These are phyloP conservation scores for Pulchroboletus neoregius DNA, from an alignment of 1,284 basidiomycete genomes.

Conservation along the genomic window DNA sequence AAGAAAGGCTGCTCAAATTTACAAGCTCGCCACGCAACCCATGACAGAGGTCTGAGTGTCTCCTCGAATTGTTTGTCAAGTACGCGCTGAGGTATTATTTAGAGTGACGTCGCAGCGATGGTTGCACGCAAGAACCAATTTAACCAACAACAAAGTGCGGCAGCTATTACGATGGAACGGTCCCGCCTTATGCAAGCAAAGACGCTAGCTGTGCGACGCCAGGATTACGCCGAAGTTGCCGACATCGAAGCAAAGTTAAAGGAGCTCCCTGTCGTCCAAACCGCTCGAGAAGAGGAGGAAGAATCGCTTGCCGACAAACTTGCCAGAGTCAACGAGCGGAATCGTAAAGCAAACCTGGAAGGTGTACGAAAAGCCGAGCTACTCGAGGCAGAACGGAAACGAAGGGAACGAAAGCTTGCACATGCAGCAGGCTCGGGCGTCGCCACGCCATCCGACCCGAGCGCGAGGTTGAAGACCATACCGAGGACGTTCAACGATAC, in stretches of 20 bases:
- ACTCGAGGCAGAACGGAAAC: slow-evolving; percentile 59
- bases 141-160: slow-evolving; percentile 41
- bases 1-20: slow-evolving; percentile 61
- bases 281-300: slow-evolving; percentile 38
- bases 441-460: slow-evolving; percentile 53
- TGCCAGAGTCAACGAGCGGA: slow-evolving; percentile 83
- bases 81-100: slow-evolving; percentile 11
- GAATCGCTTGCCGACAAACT: slow-evolving; percentile 51
- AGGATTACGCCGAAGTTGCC: slow-evolving; percentile 58
- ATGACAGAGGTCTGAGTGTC: slow-evolving; percentile 65
- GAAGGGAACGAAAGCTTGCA: slow-evolving; percentile 59
- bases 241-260: slow-evolving; percentile 61
- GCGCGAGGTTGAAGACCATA: slow-evolving; percentile 57
- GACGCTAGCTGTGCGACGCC: slow-evolving; percentile 66
- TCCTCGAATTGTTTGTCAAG: neutral
- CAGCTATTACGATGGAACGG: slow-evolving; percentile 51
- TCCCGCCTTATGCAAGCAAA: slow-evolving; percentile 62
- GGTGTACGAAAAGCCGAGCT: slow-evolving; percentile 75
- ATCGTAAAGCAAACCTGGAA: slow-evolving; percentile 77
- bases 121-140: slow-evolving; percentile 62
- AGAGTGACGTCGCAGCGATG: slow-evolving; percentile 71
- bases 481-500: slow-evolving; percentile 48
- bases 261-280: slow-evolving; percentile 38
- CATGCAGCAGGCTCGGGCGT: slow-evolving; percentile 41
- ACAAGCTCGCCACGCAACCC: slow-evolving; percentile 52